Evolutionary conservation across 1,284 basidiomycete genomes (phyloP).

Genomic region (Irpex rosettiformis): DNA sequence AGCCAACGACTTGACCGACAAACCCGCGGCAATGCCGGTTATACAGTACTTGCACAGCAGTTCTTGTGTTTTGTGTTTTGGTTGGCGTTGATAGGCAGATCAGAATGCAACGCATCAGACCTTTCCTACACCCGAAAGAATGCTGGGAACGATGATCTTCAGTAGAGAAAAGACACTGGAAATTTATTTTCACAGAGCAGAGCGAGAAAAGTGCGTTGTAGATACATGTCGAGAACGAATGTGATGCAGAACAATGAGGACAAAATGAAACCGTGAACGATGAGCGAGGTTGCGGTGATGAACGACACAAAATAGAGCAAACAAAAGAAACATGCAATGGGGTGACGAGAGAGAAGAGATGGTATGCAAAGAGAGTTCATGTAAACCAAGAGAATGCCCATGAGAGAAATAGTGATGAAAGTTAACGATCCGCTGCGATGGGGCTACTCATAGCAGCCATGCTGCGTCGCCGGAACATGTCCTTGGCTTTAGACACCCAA

Average conservation of each 20-base stretch:
- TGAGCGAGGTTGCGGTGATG: conserved; percentile 1
- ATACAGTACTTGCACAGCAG: too few relatives aligned
- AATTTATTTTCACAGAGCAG: neutral
- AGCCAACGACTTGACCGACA: neutral
- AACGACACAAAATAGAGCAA: neutral
- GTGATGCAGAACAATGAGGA: neutral
- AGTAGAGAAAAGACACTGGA: neutral
- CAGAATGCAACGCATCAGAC: neutral
- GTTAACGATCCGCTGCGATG: neutral
- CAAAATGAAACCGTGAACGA: neutral
- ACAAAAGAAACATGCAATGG: conserved; percentile 3
- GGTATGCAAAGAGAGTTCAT: conserved; percentile 1
- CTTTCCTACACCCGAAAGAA: neutral
- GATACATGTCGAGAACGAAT: neutral
- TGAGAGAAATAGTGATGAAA: neutral
- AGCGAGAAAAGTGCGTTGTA: neutral
- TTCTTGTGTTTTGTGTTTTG: neutral
- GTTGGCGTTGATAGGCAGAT: neutral
- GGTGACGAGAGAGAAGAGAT: neutral
- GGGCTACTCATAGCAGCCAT: conserved; percentile 20
- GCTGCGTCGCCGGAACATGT: conserved; percentile 46
- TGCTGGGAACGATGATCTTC: neutral
- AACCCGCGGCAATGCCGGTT: neutral
- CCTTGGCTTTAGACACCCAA: conserved; percentile 48
- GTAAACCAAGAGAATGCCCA: neutral